Conservation (phyloP, 2,329 filamentous ascomycete genomes). For the Coniochaeta pulveracea region DNA sequence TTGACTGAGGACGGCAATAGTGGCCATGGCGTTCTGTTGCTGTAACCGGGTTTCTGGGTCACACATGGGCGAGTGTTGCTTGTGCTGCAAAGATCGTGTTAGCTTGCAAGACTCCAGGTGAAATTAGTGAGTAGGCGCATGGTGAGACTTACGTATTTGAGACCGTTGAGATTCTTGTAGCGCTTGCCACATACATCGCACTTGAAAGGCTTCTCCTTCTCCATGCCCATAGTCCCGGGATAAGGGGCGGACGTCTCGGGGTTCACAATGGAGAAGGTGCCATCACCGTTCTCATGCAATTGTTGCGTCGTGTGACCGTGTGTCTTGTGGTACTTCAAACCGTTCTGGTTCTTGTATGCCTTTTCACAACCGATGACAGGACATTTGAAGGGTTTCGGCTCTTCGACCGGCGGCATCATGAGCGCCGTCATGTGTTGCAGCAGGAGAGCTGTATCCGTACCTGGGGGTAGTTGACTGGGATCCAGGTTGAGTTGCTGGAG, state of each 20-base stretch:
- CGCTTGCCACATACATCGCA: slow-evolving; percentile 96
- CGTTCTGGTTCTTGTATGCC: slow-evolving; percentile 99
- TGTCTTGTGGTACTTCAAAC: slow-evolving; percentile 78
- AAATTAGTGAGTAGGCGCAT: neutral
- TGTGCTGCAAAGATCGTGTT: slow-evolving; percentile 40
- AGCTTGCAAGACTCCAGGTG: slow-evolving; percentile 14
- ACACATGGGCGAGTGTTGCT: slow-evolving; percentile 76
- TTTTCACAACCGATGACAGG: slow-evolving; percentile 98
- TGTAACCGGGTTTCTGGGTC: slow-evolving; percentile 61
- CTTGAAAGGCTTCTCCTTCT: slow-evolving; percentile 98
- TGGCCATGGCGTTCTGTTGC: slow-evolving; percentile 22
- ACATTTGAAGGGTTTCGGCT: slow-evolving; percentile 95
- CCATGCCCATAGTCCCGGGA: slow-evolving; percentile 95
- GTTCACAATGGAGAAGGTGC: slow-evolving; percentile 96
- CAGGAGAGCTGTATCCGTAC: slow-evolving; percentile 56
- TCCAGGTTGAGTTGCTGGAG: slow-evolving; percentile 64
- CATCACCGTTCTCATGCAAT: slow-evolving; percentile 90
- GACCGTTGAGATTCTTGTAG: slow-evolving; percentile 96
- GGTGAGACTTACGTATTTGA: slow-evolving; percentile 67
- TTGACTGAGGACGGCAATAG: slow-evolving; percentile 18
- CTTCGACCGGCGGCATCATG: slow-evolving; percentile 59
- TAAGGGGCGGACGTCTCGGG: slow-evolving; percentile 90
- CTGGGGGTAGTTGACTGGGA: slow-evolving; percentile 62
- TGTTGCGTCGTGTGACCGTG: slow-evolving; percentile 97
- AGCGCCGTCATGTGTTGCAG: slow-evolving; percentile 47